Evolutionary conservation across 2,329 filamentous ascomycete species (phyloP).

Genomic region (Aspergillus udagawae): DNA sequence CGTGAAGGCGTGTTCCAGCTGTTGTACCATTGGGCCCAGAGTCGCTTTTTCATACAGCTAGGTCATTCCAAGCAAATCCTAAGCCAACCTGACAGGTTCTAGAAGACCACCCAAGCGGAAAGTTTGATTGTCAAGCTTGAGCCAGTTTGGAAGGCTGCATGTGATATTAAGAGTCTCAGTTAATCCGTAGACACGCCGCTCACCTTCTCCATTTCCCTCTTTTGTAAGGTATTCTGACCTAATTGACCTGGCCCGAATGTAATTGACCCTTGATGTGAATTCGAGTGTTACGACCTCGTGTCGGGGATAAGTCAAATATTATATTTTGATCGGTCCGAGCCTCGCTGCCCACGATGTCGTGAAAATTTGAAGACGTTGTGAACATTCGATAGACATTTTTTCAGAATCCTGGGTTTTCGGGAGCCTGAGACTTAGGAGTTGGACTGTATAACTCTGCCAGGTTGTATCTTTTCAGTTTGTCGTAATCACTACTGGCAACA

Average conservation of each 20-base stretch:
- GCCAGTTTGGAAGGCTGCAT: neutral
- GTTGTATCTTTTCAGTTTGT: constrained; percentile 60
- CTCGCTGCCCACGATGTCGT: neutral
- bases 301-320: too few relatives aligned
- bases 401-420: constrained; percentile 5
- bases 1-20: neutral
- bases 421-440: constrained; percentile 28
- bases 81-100: neutral
- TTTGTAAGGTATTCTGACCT: neutral
- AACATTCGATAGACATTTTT: neutral
- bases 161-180: neutral
- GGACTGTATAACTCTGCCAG: constrained; percentile 58
- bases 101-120: neutral
- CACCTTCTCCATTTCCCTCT: neutral
- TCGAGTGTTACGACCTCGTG: neutral
- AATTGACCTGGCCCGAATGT: neutral
- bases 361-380: neutral
- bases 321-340: too few relatives aligned
- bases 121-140: neutral
- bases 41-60: neutral
- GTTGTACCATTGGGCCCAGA: neutral
- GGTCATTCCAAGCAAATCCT: neutral
- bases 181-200: neutral
- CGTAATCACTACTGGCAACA: constrained; percentile 57
- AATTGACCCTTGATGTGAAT: neutral